Conservation (phyloP, 2,329 filamentous ascomycete species). For the Hymenoscyphus repandus region DNA sequence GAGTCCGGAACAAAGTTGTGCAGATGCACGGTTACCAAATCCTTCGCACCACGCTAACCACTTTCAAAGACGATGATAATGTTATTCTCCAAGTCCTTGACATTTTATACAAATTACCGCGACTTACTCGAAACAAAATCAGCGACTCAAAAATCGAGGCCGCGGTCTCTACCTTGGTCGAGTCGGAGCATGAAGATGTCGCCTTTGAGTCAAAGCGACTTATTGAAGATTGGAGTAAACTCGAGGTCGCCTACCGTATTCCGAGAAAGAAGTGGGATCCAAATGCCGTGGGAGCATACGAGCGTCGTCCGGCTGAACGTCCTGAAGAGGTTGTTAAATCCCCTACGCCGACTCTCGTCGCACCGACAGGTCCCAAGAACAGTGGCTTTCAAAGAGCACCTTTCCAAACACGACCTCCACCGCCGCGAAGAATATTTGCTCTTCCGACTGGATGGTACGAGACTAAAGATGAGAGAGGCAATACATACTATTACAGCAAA, state of each 20-base stretch:
- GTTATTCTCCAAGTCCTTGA: slow-evolving; percentile 84
- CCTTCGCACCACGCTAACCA: slow-evolving; percentile 76
- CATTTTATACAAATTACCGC: slow-evolving; percentile 82
- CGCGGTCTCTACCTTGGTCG: slow-evolving; percentile 63
- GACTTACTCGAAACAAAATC: slow-evolving; percentile 94
- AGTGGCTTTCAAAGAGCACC: slow-evolving; percentile 48
- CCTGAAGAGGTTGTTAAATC: slow-evolving; percentile 39
- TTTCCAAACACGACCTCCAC: slow-evolving; percentile 48
- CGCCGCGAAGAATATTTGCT: slow-evolving; percentile 50
- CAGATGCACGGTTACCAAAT: slow-evolving; percentile 98
- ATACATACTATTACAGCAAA: slow-evolving; percentile 80
- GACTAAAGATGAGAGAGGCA: slow-evolving; percentile 64
- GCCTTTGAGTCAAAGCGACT: slow-evolving; percentile 64
- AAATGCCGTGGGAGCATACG: slow-evolving; percentile 50
- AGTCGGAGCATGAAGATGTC: slow-evolving; percentile 69
- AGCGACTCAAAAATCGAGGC: slow-evolving; percentile 91
- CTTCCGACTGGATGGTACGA: slow-evolving; percentile 85
- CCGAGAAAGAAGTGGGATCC: slow-evolving; percentile 82
- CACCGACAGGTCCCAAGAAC: slow-evolving; percentile 43
- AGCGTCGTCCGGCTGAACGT: slow-evolving; percentile 61
- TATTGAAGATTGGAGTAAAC: slow-evolving; percentile 78
- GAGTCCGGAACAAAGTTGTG: slow-evolving; percentile 80
- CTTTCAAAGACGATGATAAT: slow-evolving; percentile 86
- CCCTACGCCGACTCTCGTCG: slow-evolving; percentile 24
- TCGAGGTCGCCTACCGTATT: slow-evolving; percentile 90